Conservation (phyloP, 164 flowering plant species). For the Aristolochia contorta region DNA sequence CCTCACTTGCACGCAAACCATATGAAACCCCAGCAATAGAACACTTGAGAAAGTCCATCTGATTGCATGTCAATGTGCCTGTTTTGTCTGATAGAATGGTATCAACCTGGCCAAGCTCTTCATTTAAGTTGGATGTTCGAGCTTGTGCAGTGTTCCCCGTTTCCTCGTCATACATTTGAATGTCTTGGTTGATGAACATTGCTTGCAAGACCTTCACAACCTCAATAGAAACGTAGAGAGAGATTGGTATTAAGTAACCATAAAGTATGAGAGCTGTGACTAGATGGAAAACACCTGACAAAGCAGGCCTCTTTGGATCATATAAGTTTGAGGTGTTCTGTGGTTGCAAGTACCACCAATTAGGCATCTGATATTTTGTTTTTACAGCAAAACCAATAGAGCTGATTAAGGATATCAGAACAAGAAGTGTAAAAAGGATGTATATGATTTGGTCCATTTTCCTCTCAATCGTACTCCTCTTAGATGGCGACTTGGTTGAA, state of each 20-base stretch:
- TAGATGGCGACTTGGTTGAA: constrained; percentile 68
- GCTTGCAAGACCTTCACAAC: constrained; percentile 82
- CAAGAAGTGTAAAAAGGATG: constrained; percentile 42
- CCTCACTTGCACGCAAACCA: constrained; percentile 64
- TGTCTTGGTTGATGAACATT: constrained; percentile 59
- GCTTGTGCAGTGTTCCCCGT: constrained; percentile 65
- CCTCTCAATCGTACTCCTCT: constrained; percentile 67
- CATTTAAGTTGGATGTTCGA: constrained; percentile 81
- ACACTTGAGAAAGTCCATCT: constrained; percentile 84
- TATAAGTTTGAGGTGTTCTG: constrained; percentile 38
- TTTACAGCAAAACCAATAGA: constrained; percentile 53
- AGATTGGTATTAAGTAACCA: constrained; percentile 71
- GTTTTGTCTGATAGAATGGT: constrained; percentile 86
- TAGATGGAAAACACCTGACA: constrained; percentile 58
- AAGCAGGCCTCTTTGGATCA: constrained; percentile 37
- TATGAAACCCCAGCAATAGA: constrained; percentile 68
- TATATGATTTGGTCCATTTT: constrained; percentile 60
- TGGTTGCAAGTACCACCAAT: constrained; percentile 76
- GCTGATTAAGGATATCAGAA: constrained; percentile 52
- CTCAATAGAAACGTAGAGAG: constrained; percentile 76
- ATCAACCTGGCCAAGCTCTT: constrained; percentile 86
- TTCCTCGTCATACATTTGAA: constrained; percentile 71
- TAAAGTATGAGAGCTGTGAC: constrained; percentile 68
- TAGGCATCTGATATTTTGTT: constrained; percentile 37
- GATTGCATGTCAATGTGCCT: constrained; percentile 84